These are phyloP conservation scores for Yarrowia bubula DNA, from an alignment of 805 yeast species.

Conservation along the genomic window DNA sequence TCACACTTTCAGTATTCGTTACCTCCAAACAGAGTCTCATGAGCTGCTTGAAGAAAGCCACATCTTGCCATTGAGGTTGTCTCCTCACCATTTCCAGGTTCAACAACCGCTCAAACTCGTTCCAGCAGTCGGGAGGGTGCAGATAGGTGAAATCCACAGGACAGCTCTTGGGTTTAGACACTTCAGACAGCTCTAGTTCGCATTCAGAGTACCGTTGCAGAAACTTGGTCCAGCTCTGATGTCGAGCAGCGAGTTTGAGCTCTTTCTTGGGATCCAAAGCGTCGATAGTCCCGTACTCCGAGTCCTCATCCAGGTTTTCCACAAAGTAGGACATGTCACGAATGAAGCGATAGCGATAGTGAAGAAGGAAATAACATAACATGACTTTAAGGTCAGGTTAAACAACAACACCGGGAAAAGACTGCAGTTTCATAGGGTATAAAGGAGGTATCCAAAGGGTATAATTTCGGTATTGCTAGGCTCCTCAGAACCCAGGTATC, in stretches of 20 bases:
- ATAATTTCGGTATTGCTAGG: too few species aligned
- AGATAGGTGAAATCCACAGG: background rate
- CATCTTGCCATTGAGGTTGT: conserved; percentile 3
- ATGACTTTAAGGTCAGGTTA: background rate
- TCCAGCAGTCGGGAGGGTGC: conserved; percentile 16
- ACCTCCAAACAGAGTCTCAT: conserved; percentile 13
- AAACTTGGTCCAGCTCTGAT: conserved; percentile 21
- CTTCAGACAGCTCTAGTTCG: conserved; percentile 1
- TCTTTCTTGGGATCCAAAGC: background rate
- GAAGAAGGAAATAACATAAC: background rate
- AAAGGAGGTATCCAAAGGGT: too few species aligned
- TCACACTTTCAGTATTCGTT: background rate
- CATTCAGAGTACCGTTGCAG: conserved; percentile 17
- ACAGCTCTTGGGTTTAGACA: background rate
- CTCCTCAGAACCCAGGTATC: too few species aligned
- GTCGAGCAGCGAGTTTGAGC: conserved; percentile 2
- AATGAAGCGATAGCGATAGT: too few species aligned
- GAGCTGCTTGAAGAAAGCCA: conserved; percentile 11
- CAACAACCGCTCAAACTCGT: conserved; percentile 17
- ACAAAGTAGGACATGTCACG: background rate
- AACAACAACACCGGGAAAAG: too few species aligned
- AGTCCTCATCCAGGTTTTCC: conserved; percentile 7
- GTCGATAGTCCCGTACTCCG: conserved; percentile 2
- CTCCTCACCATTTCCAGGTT: conserved; percentile 11
- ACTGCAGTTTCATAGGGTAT: too few species aligned